Base-by-base conservation (phyloP, 2,329 filamentous ascomycete species). In the Arthrobotrys sinensis region DNA sequence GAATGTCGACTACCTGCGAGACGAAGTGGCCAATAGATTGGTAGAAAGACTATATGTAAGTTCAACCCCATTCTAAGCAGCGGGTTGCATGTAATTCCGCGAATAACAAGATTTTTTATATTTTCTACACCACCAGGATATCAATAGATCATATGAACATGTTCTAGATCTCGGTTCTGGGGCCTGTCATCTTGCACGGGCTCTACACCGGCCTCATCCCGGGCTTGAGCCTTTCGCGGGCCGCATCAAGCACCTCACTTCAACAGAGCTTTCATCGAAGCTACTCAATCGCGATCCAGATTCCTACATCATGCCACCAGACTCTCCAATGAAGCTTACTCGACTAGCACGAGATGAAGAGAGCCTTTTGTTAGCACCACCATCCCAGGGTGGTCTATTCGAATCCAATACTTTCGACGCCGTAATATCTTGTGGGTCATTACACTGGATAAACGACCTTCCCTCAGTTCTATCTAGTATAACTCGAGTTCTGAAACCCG, bases 381-480 rank as follows among this genome's bases (percentile, higher is more conserved):
- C 68, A 3, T 52, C 52, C 4, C 36, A 53, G 5, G 63, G 53
- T 1, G 75, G 75, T 0, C 93, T 93, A 0, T 97, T 91, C 83
- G 89, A 89, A 57, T 86, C 92, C 3, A 89, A 90, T 80, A 90
- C 91, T 2, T 98, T 97, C 84, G 94, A 98, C 83, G 90, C 97
- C 4, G 93, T 97, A 10, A 86, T 99, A 79, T 97, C 93, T 83
- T 97, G 92, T 70, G 86, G 97, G 76, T 94, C 92, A 73, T 87
- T 99, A 83, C 96, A 99, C 85, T 99, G 96, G 96, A 92, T 97
- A 87, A 99, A 99, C 84, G 93, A 99, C 84, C 89, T 99, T 4
- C 96, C 96, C 0, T 92, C 92, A 0, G 87, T 96, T 10, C 88
- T 99, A 1, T 87, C 90, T 0, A 93, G 97, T 83, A 91, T 97